A percentile compares a stretch with the other conserved stretches of the same genome.
These are phyloP conservation scores for Cryptococcus sp. DNA, from an alignment of 1,284 basidiomycete genomes.

Conservation along the genomic window DNA sequence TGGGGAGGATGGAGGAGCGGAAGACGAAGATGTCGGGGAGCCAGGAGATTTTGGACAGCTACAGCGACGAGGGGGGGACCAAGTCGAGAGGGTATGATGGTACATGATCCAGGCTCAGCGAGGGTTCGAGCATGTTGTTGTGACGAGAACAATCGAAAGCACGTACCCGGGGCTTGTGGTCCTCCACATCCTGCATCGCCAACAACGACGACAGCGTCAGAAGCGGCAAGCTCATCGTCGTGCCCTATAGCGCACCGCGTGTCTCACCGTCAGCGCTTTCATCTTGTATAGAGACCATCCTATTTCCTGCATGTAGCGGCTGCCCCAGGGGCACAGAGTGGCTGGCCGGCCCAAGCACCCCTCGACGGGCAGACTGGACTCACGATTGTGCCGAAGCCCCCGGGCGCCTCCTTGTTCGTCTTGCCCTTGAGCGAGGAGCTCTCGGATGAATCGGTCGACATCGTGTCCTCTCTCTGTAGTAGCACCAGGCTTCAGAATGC, in stretches of 20 bases:
- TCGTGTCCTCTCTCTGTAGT: not conserved
- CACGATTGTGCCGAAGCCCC: slow-evolving; percentile 5
- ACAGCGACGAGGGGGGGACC: no score
- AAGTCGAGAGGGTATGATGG: not conserved
- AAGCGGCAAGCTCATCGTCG: slow-evolving; percentile 15
- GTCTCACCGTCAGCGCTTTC: not conserved
- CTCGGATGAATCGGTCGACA: not conserved
- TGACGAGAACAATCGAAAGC: not conserved
- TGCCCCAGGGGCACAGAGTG: no score
- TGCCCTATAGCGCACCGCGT: slow-evolving; percentile 5
- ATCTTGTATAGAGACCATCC: no score
- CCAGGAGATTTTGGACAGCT: slow-evolving; percentile 71
- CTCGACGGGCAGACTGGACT: not conserved
- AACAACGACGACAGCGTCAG: slow-evolving; percentile 36
- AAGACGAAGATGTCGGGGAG: slow-evolving; percentile 77
- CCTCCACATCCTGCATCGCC: slow-evolving; percentile 42
- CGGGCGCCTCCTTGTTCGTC: slow-evolving; percentile 1
- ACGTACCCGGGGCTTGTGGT: slow-evolving; percentile 43
- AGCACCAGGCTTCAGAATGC: not conserved
- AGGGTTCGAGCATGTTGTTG: not conserved
- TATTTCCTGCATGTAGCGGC: no score
- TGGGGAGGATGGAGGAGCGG: slow-evolving; percentile 58
- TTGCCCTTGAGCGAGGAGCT: not conserved
- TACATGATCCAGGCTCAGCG: no score
- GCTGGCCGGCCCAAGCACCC: no score